Evolutionary conservation across 1,284 basidiomycete species (phyloP).

Genomic region (Malassezia psittaci): DNA sequence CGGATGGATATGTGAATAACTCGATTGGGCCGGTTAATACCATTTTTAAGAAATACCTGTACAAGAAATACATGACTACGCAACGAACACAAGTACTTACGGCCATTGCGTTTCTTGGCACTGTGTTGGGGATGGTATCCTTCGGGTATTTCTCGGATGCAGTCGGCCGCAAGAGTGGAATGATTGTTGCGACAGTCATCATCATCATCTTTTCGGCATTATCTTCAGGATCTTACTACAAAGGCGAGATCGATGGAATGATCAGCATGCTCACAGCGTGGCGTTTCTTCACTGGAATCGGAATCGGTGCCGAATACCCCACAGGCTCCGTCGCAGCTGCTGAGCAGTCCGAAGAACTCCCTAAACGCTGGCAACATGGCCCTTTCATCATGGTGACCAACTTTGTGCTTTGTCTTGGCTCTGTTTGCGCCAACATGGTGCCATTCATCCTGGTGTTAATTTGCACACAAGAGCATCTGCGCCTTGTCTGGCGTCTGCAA

Average conservation of each 20-base stretch:
- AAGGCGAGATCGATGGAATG: conserved; percentile 64
- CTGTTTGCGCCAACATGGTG: conserved; percentile 71
- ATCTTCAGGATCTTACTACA: conserved; percentile 5
- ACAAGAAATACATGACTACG: conserved; percentile 5
- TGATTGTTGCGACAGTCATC: conserved; percentile 57
- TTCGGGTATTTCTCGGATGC: conserved; percentile 60
- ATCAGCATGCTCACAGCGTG: conserved; percentile 69
- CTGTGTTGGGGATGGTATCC: conserved; percentile 57
- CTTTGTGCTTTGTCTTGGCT: conserved; percentile 75
- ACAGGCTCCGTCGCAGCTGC: conserved; percentile 78
- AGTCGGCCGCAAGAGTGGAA: conserved; percentile 75
- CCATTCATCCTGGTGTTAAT: conserved; percentile 55
- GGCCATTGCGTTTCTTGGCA: conserved; percentile 49
- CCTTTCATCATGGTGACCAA: conserved; percentile 59
- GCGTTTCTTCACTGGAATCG: conserved; percentile 50
- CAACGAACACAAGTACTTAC: conserved; percentile 19
- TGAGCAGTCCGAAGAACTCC: conserved; percentile 75
- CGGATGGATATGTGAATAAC: conserved; percentile 40
- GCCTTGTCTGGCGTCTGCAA: conserved; percentile 58
- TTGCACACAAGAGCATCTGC: conserved; percentile 54
- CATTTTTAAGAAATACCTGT: conserved; percentile 21
- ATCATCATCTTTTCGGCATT: conserved; percentile 56
- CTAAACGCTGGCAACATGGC: conserved; percentile 67
- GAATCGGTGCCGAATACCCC: conserved; percentile 75
- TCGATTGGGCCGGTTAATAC: conserved; percentile 28